Percentiles rank a stretch among this genome's conserved stretches.
Conservation (phyloP, 768 basidiomycete genomes). For the Daedalea quercina region DNA sequence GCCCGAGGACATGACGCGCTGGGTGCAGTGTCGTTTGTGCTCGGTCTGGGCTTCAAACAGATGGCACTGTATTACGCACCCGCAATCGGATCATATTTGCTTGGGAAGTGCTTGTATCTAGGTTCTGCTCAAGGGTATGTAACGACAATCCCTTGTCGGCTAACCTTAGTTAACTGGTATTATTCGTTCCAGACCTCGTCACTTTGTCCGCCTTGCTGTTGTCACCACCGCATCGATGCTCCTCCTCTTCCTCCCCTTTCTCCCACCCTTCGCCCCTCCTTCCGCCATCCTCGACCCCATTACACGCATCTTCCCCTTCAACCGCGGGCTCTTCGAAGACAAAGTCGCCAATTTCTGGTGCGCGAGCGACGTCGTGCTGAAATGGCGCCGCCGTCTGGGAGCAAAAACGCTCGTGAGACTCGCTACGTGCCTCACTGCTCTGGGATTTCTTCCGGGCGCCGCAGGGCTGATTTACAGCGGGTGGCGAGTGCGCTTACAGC, state of each 20-base stretch:
- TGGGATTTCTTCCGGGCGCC: conserved; percentile 66
- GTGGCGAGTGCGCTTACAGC: conserved; percentile 22
- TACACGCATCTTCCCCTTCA: conserved; percentile 85
- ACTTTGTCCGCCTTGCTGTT: conserved; percentile 62
- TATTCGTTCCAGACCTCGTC: conserved; percentile 22
- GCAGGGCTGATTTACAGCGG: conserved; percentile 35
- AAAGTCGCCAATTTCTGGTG: conserved; percentile 99
- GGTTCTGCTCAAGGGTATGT: conserved; percentile 66
- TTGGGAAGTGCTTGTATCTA: conserved; percentile 84
- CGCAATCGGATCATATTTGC: conserved; percentile 82
- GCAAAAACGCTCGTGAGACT: conserved; percentile 49
- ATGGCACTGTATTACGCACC: conserved; percentile 95
- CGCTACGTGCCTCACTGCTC: conserved; percentile 57
- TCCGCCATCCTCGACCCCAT: conserved; percentile 54
- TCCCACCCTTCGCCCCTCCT: conserved; percentile 53
- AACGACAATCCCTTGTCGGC: neutral
- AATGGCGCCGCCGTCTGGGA: conserved; percentile 63
- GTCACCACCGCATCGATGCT: conserved; percentile 58
- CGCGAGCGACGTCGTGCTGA: conserved; percentile 81
- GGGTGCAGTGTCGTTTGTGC: conserved; percentile 75
- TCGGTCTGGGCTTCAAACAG: conserved; percentile 90
- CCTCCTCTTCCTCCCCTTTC: conserved; percentile 73
- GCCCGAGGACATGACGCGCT: conserved; percentile 60
- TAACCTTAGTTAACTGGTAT: neutral
- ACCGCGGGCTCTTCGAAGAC: conserved; percentile 87